Conservation (phyloP, 306 rosid genomes). For the Hippophae rhamnoides region DNA sequence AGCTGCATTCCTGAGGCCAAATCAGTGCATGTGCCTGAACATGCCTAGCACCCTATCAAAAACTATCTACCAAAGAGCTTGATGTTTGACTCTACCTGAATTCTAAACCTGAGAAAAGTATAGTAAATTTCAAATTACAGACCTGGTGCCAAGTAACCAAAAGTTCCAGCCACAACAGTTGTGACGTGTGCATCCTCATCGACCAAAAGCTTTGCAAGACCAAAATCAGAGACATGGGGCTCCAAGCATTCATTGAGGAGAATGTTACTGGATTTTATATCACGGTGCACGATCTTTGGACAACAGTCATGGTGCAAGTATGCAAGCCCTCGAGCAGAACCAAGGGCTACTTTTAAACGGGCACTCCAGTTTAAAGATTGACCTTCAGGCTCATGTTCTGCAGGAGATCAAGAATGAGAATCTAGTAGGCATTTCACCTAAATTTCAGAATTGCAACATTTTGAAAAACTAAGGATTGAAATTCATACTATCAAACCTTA, state of each 20-base stretch:
- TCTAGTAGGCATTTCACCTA: background rate
- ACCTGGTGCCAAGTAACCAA: slow-evolving; percentile 98
- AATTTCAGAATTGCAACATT: background rate
- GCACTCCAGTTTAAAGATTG: slow-evolving; percentile 56
- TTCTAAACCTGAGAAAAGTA: background rate
- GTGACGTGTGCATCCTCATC: slow-evolving; percentile 94
- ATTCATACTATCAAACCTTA: too few relatives aligned
- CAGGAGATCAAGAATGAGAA: slow-evolving; percentile 6
- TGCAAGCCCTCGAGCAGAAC: slow-evolving; percentile 88
- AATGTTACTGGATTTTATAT: slow-evolving; percentile 92
- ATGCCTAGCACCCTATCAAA: background rate
- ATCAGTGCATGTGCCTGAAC: background rate
- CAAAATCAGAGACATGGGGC: slow-evolving; percentile 83
- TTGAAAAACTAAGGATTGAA: too few relatives aligned
- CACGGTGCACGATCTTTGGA: slow-evolving; percentile 81
- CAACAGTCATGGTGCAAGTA: slow-evolving; percentile 89
- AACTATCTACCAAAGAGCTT: background rate
- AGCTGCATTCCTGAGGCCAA: background rate
- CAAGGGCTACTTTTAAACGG: slow-evolving; percentile 80
- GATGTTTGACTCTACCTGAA: background rate
- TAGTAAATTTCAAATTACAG: slow-evolving; percentile 7
- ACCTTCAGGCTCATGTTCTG: slow-evolving; percentile 33
- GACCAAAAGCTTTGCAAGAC: slow-evolving; percentile 88
- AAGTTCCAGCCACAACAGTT: slow-evolving; percentile 96
- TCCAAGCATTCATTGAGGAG: slow-evolving; percentile 83